Evolutionary conservation across 208 protist genomes (phyloP), one percentile per base, ranked within the genome.

Genomic region (Crithidia thermophila): DNA sequence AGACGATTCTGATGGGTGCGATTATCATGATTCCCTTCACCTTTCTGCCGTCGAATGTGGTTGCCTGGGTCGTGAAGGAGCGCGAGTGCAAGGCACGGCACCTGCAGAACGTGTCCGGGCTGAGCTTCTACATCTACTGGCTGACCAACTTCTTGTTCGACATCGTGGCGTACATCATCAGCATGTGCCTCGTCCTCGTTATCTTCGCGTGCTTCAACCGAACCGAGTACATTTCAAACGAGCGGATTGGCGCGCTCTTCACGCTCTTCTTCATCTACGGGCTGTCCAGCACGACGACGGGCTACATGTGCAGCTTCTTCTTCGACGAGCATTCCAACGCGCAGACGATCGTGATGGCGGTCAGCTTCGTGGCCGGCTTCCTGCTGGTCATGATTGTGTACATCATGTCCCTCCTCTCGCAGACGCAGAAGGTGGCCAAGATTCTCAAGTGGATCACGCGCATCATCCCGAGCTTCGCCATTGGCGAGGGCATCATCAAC

Each of bases 31-130:
- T 89, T 31, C 88, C 82, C 16, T 90, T 93, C 61, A 81, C 75
- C 6, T 87, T 89, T 57, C 47, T 91, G 33, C 82, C 87, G 4
- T 81, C 85, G 18, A 91, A 78, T 72, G 33, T 50, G 4, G 79
- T 95, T 0, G 78, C 74, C 6, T 93, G 81, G 77, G 53, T 95
- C 6, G 88, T 95, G 67, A 92, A 85, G 76, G 90, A 95, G 75
- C 83, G 84, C 3, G 76, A 91, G 68, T 87, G 74, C 61, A 88
- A 84, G 51, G 69, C 88, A 1, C 75, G 80, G 21, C 90, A 95
- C 46, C 45, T 95, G 65, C 90, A 95, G 77, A 85, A 79, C 45
- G 70, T 95, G 25, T 90, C 83, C 16, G 90, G 90, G 16, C 63
- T 94, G 13, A 62, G 69, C 42, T 81, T 82, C 60, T 78, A 71